Conservation (phyloP, 2,329 filamentous ascomycete genomes). For the Colletotrichum sp. region DNA sequence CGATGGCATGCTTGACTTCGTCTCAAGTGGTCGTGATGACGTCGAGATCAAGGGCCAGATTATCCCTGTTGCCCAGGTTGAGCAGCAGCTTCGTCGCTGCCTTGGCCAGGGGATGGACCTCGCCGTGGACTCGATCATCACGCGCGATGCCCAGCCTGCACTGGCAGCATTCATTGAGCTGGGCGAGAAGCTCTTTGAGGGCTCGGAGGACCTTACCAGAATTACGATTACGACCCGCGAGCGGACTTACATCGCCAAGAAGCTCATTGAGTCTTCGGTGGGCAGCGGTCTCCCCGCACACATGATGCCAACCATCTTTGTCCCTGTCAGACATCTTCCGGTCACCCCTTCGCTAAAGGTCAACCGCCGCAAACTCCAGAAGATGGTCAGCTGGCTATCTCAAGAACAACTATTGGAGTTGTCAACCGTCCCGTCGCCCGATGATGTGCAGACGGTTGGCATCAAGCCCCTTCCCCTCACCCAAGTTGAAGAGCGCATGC, state of each 20-base stretch:
- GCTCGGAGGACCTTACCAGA: conserved; percentile 40
- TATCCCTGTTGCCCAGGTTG: conserved; percentile 49
- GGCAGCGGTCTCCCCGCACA: conserved; percentile 41
- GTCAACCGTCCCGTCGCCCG: conserved; percentile 39
- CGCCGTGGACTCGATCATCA: conserved; percentile 52
- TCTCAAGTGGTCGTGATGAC: conserved; percentile 48
- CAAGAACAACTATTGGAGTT: conserved; percentile 48
- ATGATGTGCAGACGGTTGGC: conserved; percentile 38
- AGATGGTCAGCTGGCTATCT: conserved; percentile 46
- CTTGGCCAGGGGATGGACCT: conserved; percentile 53
- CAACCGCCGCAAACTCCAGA: conserved; percentile 52
- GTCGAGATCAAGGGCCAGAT: conserved; percentile 41
- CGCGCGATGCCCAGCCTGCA: conserved; percentile 45
- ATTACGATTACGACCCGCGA: conserved; percentile 47
- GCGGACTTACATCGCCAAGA: conserved; percentile 47
- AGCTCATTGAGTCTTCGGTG: conserved; percentile 47
- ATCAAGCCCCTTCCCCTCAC: conserved; percentile 54
- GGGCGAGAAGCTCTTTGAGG: conserved; percentile 42
- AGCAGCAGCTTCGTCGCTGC: conserved; percentile 51
- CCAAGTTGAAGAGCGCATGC: conserved; percentile 51
- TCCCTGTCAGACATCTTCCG: conserved; percentile 54
- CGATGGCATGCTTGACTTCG: conserved; percentile 52
- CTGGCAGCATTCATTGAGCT: conserved; percentile 57
- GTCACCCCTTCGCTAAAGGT: conserved; percentile 56
- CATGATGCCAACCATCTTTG: conserved; percentile 52